A percentile compares a stretch with the other conserved stretches of the same genome.
phyloP scores from a whole-genome alignment of 306 rosid species.

The Erythrophleum fordii region DNA sequence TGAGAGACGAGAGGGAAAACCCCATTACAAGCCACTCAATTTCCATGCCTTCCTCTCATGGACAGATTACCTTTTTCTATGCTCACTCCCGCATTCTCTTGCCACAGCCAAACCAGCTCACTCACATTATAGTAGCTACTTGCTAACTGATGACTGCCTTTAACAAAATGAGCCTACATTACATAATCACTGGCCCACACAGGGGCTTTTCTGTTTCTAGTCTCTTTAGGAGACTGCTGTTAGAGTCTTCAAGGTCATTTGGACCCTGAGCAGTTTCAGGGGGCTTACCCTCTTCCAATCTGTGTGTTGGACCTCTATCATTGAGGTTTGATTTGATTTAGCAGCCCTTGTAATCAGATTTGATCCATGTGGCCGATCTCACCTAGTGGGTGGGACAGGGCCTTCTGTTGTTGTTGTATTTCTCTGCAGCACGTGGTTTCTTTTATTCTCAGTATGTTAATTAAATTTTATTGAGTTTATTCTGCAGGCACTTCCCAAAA shows the following conservation, averaged over 20 bases:
- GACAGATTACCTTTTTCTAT: not conserved
- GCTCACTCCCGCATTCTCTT: not conserved
- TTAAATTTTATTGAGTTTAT: not conserved
- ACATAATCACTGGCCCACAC: not conserved
- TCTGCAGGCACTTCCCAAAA: constrained; percentile 70
- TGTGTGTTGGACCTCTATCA: not conserved
- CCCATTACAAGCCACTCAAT: not conserved
- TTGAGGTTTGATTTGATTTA: not conserved
- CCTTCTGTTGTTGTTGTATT: too few species aligned
- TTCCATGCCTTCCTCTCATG: not conserved
- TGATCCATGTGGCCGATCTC: too few species aligned
- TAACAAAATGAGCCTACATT: not conserved
- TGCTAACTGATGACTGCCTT: not conserved
- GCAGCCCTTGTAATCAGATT: not conserved
- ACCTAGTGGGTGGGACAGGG: too few species aligned
- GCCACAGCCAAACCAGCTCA: not conserved
- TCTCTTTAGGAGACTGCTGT: not conserved
- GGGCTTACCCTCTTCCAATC: too few species aligned
- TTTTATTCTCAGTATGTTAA: not conserved
- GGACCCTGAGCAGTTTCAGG: not conserved
- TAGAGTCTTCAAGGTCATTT: not conserved
- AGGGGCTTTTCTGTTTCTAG: not conserved
- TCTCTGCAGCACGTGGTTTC: not conserved
- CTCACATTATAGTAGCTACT: not conserved
- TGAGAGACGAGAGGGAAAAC: not conserved